These are phyloP conservation scores for Pseudozyma pruni DNA, from an alignment of 1,284 basidiomycete genomes.

Conservation along the genomic window DNA sequence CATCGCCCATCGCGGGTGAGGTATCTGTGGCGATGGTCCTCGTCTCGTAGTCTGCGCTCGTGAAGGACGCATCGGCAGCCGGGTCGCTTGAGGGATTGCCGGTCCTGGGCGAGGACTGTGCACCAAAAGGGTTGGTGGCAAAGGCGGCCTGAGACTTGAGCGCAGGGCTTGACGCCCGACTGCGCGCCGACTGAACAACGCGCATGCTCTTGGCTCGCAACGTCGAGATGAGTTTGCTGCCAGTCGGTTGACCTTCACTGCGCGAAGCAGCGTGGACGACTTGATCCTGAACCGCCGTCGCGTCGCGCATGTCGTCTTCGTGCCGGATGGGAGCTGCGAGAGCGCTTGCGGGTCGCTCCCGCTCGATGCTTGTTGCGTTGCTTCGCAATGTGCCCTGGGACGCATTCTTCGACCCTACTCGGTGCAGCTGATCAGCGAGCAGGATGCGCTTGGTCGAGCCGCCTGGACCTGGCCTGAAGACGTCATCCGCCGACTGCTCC, in stretches of 20 bases:
- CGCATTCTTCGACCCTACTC: conserved; percentile 15
- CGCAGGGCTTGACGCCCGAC: conserved; percentile 24
- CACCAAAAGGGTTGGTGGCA: conserved; percentile 8
- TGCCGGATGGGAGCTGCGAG: background rate
- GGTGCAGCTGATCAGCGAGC: conserved; percentile 40
- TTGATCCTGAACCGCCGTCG: conserved; percentile 1
- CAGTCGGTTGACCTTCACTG: conserved; percentile 26
- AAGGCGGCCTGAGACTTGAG: conserved; percentile 3
- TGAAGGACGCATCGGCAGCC: conserved; percentile 38
- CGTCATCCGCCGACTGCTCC: conserved; percentile 28
- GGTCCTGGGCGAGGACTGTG: background rate
- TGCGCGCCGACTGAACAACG: conserved; percentile 32
- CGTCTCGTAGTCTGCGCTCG: conserved; percentile 58
- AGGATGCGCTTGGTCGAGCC: conserved; percentile 53
- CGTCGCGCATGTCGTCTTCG: background rate
- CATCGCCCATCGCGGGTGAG: conserved; percentile 1
- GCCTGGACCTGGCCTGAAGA: conserved; percentile 50
- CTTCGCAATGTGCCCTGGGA: conserved; percentile 21
- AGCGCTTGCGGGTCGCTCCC: conserved; percentile 1
- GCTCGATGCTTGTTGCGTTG: conserved; percentile 14
- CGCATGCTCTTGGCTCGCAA: conserved; percentile 41
- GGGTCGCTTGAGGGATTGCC: conserved; percentile 3
- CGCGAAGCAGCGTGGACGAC: conserved; percentile 14
- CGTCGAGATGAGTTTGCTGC: conserved; percentile 39
- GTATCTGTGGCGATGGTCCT: conserved; percentile 38